phyloP scores from a whole-genome alignment of 1,284 basidiomycete genomes.

The Gomphus bonarii region DNA sequence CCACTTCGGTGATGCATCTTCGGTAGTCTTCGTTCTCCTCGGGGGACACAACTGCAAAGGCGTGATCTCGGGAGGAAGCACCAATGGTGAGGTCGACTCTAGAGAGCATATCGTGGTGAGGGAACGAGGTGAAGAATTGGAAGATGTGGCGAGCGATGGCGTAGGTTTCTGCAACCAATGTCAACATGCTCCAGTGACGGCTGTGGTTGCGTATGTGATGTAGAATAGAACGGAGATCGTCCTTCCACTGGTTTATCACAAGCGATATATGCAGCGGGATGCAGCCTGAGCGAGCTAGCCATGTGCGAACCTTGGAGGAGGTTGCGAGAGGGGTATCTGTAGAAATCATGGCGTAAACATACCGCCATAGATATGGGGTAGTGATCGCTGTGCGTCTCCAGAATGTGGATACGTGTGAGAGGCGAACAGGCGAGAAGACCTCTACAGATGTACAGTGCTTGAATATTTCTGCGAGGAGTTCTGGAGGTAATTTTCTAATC shows the following conservation, averaged over 20 bases:
- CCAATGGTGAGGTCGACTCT: background rate
- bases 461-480: constrained; percentile 7
- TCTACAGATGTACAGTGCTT: background rate
- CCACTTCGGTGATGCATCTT: background rate
- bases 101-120: constrained; percentile 4
- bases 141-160: constrained; percentile 29
- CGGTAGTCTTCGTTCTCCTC: background rate
- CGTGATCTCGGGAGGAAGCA: background rate
- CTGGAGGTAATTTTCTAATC: constrained; percentile 1
- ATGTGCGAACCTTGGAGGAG: constrained; percentile 38
- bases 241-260: constrained; percentile 9
- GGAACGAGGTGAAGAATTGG: constrained; percentile 4
- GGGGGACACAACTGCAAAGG: background rate
- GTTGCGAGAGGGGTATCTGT: constrained; percentile 26
- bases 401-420: constrained; percentile 41
- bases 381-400: constrained; percentile 42
- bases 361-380: constrained; percentile 51
- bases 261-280: constrained; percentile 39
- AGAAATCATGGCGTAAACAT: constrained; percentile 37
- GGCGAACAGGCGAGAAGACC: constrained; percentile 10
- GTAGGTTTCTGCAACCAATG: constrained; percentile 17
- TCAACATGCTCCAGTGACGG: constrained; percentile 18
- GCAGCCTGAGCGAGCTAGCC: constrained; percentile 40
- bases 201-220: constrained; percentile 43
- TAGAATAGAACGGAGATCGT: constrained; percentile 40